These are phyloP conservation scores for Sporisorium graminicola DNA, from an alignment of 1,284 basidiomycete genomes.

Conservation along the genomic window DNA sequence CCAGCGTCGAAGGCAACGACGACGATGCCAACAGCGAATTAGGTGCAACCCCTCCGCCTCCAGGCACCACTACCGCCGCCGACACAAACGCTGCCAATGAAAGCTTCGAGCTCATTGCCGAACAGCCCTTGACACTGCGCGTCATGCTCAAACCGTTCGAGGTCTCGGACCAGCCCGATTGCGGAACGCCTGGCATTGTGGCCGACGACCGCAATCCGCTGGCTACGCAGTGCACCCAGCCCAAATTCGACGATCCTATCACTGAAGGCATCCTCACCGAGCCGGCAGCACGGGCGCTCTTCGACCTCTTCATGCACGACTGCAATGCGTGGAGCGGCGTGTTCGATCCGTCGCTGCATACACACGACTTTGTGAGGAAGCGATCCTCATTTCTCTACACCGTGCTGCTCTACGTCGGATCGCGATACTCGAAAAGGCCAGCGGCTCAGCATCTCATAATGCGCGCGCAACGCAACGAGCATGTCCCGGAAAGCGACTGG, in stretches of 20 bases:
- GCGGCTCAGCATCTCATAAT: slow-evolving; percentile 43
- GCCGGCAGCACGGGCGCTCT: slow-evolving; percentile 43
- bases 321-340: slow-evolving; percentile 43
- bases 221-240: slow-evolving; percentile 29
- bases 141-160: slow-evolving; percentile 56
- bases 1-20: slow-evolving; percentile 27
- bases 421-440: slow-evolving; percentile 30
- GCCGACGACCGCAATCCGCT: slow-evolving; percentile 36
- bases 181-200: slow-evolving; percentile 34
- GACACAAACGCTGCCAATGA: slow-evolving; percentile 51
- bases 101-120: slow-evolving; percentile 52
- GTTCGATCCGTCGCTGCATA: slow-evolving; percentile 43
- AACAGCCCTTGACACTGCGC: slow-evolving; percentile 46
- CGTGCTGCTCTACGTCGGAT: slow-evolving; percentile 44
- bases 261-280: slow-evolving; percentile 44
- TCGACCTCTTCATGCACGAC: slow-evolving; percentile 46
- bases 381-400: slow-evolving; percentile 54
- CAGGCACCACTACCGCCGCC: slow-evolving; percentile 18
- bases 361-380: slow-evolving; percentile 53
- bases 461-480: slow-evolving; percentile 31
- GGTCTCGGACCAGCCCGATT: slow-evolving; percentile 40
- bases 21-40: slow-evolving; percentile 36
- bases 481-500: slow-evolving; percentile 27
- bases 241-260: slow-evolving; percentile 43
- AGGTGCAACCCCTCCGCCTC: slow-evolving; percentile 32